Evolutionary conservation across 1,284 basidiomycete genomes (phyloP), one percentile per base, ranked within the genome.

Genomic region (Fomitopsis schrenkii): DNA sequence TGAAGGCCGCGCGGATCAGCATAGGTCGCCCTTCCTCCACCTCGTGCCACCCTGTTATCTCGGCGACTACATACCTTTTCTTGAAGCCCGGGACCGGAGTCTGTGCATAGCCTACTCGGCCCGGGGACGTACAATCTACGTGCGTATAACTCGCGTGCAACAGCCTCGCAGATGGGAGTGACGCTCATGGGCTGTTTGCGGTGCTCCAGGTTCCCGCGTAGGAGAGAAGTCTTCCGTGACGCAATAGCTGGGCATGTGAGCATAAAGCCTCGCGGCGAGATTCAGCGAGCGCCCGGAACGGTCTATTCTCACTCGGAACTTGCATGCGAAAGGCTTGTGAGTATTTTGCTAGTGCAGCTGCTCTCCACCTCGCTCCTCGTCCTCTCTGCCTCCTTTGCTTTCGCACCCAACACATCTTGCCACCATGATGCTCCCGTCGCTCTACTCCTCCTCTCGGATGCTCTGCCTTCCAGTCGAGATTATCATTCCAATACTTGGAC

Each of bases 381-480:
- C 1, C 15, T 45, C 42, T 45, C 2, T 15, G 8, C 5, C 45
- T 46, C 22, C 22, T 14, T 46, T 15, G 2, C 8, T 26, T 19
- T 28, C 45, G n/a, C 22, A 46, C 45, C 22, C 45, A 50, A 22
- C 26, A 15, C 26, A 5, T 14, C 48, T 48, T 22, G 19, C 35
- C 52, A 38, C 22, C 52, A 54, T 54, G 52, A 54, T 54, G 52
- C 52, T 54, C 36, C 52, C 52, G 6, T 54, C 52, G 52, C 52
- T 54, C 17, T 54, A 54, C 52, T 19, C 48, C 10, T 33, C 52
- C 10, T 54, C 52, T 5, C 52, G 52, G 12, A 36, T 62, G 7
- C 53, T 61, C 22, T 40, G 45, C n/a, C 52, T 74, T 3, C 73
- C 73, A 1, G 58, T 58, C 9, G 73, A 75, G 52, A 48, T 74